Evolutionary conservation across 257 asterid genomes (phyloP).

Genomic region (Solanum etuberosum): DNA sequence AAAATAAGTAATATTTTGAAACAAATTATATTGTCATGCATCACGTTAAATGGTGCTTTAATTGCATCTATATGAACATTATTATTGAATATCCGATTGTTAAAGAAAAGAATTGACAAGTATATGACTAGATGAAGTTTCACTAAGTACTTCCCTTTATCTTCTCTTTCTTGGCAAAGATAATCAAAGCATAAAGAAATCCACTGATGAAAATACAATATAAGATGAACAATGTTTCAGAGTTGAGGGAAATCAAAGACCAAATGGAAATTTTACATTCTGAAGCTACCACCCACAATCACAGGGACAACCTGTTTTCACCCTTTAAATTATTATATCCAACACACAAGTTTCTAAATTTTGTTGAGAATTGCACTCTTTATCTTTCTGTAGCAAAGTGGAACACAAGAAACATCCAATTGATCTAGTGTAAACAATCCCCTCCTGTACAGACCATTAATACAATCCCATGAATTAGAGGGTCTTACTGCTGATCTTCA

Average conservation of each 20-base stretch:
- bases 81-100: not conserved
- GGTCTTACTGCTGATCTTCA: slow-evolving; percentile 22
- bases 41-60: not conserved
- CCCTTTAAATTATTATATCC: not conserved
- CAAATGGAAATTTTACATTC: not conserved
- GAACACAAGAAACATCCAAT: not conserved
- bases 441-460: not conserved
- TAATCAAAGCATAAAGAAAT: not conserved
- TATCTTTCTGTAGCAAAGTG: not conserved
- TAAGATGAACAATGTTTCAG: not conserved
- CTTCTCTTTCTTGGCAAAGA: not conserved
- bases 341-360: not conserved
- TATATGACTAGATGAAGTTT: not conserved
- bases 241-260: not conserved
- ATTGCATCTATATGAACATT: not conserved
- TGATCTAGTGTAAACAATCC: not conserved
- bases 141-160: not conserved
- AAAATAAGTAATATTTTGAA: not conserved
- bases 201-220: not conserved
- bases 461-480: slow-evolving; percentile 1
- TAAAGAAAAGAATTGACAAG: not conserved
- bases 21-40: not conserved
- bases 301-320: not conserved
- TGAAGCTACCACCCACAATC: not conserved
- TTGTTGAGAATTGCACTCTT: not conserved